Conservation (phyloP, 192 early-diverging fungal genomes). For the Podila minutissima region DNA sequence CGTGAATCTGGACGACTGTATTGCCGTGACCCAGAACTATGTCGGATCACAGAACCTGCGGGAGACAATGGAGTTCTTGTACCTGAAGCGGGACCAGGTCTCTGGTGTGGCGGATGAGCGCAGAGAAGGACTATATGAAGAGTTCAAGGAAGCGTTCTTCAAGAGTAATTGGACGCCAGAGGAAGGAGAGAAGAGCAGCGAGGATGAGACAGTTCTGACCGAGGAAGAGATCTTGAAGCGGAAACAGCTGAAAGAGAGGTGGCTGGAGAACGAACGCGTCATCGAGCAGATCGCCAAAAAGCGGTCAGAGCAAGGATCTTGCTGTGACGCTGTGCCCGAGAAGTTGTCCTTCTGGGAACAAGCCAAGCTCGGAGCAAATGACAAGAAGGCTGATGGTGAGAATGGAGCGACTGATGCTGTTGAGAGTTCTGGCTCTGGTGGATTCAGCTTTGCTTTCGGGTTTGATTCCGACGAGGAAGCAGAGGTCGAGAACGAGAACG, state of each 20-base stretch:
- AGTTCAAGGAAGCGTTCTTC: constrained; percentile 55
- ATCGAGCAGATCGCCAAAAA: constrained; percentile 20
- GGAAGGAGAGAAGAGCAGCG: background rate
- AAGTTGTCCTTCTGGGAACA: constrained; percentile 48
- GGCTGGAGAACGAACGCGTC: constrained; percentile 28
- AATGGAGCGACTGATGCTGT: background rate
- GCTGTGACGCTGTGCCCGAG: background rate
- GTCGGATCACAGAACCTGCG: constrained; percentile 66
- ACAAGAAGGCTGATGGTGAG: background rate
- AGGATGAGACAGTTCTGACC: background rate
- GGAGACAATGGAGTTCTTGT: constrained; percentile 51
- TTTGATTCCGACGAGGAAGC: constrained; percentile 32
- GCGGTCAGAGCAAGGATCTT: background rate
- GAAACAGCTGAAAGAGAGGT: constrained; percentile 16
- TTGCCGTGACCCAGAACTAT: constrained; percentile 82
- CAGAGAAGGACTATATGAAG: constrained; percentile 53
- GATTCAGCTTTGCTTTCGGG: constrained; percentile 37
- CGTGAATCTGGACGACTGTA: constrained; percentile 72
- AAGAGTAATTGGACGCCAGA: constrained; percentile 28
- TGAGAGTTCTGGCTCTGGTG: constrained; percentile 4
- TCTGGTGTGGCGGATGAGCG: constrained; percentile 47
- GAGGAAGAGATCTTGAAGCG: constrained; percentile 18
- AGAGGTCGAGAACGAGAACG: constrained; percentile 18
- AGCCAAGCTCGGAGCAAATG: constrained; percentile 23
- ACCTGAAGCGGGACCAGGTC: constrained; percentile 47